Conservation (phyloP, 2,329 filamentous ascomycete species). For the Alternaria incomplexa region DNA sequence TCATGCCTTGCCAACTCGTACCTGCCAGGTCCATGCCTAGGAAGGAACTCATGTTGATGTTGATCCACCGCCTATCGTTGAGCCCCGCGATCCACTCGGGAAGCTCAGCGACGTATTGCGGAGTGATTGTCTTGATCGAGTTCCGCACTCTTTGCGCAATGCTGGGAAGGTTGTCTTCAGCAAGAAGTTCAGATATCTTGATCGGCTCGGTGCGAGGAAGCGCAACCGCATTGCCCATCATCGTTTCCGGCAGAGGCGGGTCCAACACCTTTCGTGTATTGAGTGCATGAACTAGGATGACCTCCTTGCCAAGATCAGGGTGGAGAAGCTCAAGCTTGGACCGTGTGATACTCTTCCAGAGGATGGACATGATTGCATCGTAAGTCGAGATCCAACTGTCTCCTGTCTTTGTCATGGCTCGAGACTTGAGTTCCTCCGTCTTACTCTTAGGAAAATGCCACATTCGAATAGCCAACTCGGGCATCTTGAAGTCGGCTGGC, state of each 20-base stretch:
- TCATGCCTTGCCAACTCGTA: constrained; percentile 35
- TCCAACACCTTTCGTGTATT: constrained; percentile 24
- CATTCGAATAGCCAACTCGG: constrained; percentile 21
- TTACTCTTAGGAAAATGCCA: constrained; percentile 29
- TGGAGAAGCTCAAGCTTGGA: constrained; percentile 23
- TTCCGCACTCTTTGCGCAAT: constrained; percentile 28
- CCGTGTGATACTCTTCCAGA: constrained; percentile 28
- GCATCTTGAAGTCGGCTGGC: constrained; percentile 32
- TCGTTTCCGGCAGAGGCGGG: constrained; percentile 28
- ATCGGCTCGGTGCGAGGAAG: constrained; percentile 18
- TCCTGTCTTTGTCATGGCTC: not conserved
- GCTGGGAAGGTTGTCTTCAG: constrained; percentile 13
- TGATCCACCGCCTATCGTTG: constrained; percentile 28
- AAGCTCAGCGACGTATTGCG: constrained; percentile 22
- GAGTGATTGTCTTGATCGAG: constrained; percentile 27
- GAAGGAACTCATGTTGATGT: constrained; percentile 27
- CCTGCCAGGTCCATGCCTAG: constrained; percentile 33
- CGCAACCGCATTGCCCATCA: constrained; percentile 27
- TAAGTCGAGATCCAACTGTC: constrained; percentile 32
- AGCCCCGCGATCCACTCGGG: constrained; percentile 29
- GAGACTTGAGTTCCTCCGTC: constrained; percentile 21
- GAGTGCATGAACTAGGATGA: constrained; percentile 29
- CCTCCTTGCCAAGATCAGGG: constrained; percentile 11
- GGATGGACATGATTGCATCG: constrained; percentile 31
- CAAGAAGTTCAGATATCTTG: constrained; percentile 15